Conservation (phyloP, 371 early-diverging fungal genomes). For the Mucor plumbeus region DNA sequence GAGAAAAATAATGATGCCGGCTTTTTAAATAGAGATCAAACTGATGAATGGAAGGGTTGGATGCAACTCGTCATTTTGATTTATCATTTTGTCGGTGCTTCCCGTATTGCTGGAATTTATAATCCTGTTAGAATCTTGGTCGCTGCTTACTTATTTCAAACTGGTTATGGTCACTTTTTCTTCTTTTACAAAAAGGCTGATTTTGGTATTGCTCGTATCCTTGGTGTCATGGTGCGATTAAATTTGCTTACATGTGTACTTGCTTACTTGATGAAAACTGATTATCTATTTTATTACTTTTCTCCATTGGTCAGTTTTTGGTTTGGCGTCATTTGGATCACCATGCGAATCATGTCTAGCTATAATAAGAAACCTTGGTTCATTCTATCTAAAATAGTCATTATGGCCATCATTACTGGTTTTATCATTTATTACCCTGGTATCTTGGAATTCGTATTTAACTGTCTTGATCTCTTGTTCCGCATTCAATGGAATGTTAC, state of each 20-base stretch:
- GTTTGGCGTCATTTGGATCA: constrained; percentile 69
- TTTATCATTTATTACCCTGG: constrained; percentile 49
- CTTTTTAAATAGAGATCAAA: constrained; percentile 74
- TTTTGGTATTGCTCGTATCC: constrained; percentile 64
- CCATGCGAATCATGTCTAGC: constrained; percentile 60
- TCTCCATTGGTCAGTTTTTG: constrained; percentile 76
- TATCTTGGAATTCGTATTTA: constrained; percentile 50
- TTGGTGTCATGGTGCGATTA: constrained; percentile 67
- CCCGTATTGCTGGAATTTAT: constrained; percentile 67
- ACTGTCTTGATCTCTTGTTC: constrained; percentile 37
- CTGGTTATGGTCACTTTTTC: constrained; percentile 79
- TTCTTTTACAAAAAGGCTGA: constrained; percentile 74
- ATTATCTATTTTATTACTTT: constrained; percentile 78
- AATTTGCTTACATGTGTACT: constrained; percentile 72
- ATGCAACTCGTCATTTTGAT: constrained; percentile 81
- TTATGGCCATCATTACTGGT: constrained; percentile 44
- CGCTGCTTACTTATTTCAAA: constrained; percentile 80
- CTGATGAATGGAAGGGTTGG: constrained; percentile 90
- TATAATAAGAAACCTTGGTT: constrained; percentile 51
- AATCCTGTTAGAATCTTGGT: constrained; percentile 73
- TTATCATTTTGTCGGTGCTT: constrained; percentile 76
- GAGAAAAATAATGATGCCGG: constrained; percentile 58
- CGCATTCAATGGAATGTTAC: constrained; percentile 61
- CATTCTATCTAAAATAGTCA: constrained; percentile 56
- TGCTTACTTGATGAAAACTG: constrained; percentile 68